Base-by-base conservation (phyloP, 202 grass and related monocot genomes). In the Panicum virgatum region DNA sequence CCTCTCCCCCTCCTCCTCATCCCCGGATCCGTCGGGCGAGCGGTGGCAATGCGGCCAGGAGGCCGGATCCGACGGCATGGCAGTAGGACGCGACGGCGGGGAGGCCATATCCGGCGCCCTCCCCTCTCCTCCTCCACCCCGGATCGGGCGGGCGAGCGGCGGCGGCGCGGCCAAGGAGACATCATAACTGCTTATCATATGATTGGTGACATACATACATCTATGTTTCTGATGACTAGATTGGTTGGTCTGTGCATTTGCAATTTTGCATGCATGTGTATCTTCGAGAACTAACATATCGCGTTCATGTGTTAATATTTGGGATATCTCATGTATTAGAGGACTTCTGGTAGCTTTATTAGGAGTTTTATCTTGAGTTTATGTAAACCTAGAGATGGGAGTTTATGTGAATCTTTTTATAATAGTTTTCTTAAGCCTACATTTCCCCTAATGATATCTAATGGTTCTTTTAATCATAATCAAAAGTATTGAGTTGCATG, bases 211-310 rank as follows among this genome's bases (percentile, higher is more conserved):
- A 64, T 43, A 48, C 29, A 51, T 22, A 14, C n/a, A 62, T 79
- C 45, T 84, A 60, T 62, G 18, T 45, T 46, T 62, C 56, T 62
- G 15, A 30, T 20, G 5, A 58, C 23, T 76, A 76, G 23, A 76
- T 42, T 75, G 20, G 51, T 59, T 75, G 54, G 13, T 34, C n/a
- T 60, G 73, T 18, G 38, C 72, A 74, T 74, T 74, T 74, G n/a
- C n/a, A n/a, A n/a, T n/a, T n/a, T n/a, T n/a, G 50, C 50, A 57
- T 75, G 51, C n/a, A 75, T 75, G 72, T 75, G 52, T 43, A 27
- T 76, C 38, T 61, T 61, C 6, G 16, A 45, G 15, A 45, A 30
- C 9, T 61, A 59, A 76, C 44, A 76, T 60, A 59, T 59, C 1
- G 9, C 7, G 20, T 75, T 27, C 14, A 27, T 59, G 37, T 59